Percentiles rank a stretch among this genome's conserved stretches.
phyloP scores from a whole-genome alignment of 441 rosid species.

The Adansonia rubrostipa region DNA sequence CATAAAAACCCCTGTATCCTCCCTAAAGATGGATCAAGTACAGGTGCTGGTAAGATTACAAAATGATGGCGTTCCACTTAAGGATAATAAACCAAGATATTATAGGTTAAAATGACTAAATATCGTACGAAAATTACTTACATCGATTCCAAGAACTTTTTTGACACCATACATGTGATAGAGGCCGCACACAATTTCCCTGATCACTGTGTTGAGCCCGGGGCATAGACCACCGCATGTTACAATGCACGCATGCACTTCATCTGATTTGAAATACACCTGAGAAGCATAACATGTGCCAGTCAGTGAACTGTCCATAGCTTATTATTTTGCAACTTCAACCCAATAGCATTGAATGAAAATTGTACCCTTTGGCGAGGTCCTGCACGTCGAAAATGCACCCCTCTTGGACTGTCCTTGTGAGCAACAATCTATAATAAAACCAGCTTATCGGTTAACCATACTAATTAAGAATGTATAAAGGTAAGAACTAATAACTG shows the following conservation, averaged over 20 bases:
- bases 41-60: not conserved
- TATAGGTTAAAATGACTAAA: not conserved
- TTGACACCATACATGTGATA: slow-evolving; percentile 79
- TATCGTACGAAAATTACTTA: slow-evolving; percentile 35
- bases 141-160: slow-evolving; percentile 76
- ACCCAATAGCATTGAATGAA: not conserved
- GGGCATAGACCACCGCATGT: slow-evolving; percentile 97
- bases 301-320: slow-evolving; percentile 14
- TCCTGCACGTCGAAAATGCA: slow-evolving; percentile 74
- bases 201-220: slow-evolving; percentile 85
- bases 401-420: slow-evolving; percentile 63
- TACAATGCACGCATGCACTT: slow-evolving; percentile 84
- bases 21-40: slow-evolving; percentile 48
- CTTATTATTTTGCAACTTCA: slow-evolving; percentile 2
- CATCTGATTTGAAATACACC: slow-evolving; percentile 73
- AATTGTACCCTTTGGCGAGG: slow-evolving; percentile 65
- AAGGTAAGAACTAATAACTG: not conserved
- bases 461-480: not conserved
- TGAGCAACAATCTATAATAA: slow-evolving; percentile 58
- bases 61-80: not conserved
- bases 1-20: slow-evolving; percentile 80
- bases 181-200: slow-evolving; percentile 87
- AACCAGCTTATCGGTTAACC: not conserved
- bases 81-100: not conserved
- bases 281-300: slow-evolving; percentile 26